These are phyloP conservation scores for Ogataea henricii DNA, from an alignment of 805 yeast genomes.

Conservation along the genomic window DNA sequence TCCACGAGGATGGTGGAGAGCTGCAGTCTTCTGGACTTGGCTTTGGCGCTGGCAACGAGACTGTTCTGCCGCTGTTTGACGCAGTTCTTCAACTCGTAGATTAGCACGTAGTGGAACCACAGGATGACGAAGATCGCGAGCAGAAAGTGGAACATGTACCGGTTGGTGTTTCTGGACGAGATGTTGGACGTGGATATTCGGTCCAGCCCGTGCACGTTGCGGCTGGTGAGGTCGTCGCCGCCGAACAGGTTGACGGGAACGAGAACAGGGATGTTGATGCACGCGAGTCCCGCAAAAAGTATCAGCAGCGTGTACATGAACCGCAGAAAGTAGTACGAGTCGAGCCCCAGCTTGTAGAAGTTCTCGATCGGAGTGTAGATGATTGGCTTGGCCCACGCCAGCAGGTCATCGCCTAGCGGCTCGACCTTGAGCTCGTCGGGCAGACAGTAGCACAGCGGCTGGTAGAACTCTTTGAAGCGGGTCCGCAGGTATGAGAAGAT, in stretches of 20 bases:
- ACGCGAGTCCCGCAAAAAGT: constrained; percentile 54
- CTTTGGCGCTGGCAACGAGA: constrained; percentile 32
- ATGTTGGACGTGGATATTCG: constrained; percentile 71
- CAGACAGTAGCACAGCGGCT: constrained; percentile 51
- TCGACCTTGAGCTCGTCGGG: constrained; percentile 42
- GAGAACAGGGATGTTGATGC: constrained; percentile 57
- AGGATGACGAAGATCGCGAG: constrained; percentile 56
- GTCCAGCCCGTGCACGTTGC: constrained; percentile 54
- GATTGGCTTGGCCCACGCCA: constrained; percentile 56
- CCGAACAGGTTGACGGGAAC: constrained; percentile 64
- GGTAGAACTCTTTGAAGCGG: constrained; percentile 48
- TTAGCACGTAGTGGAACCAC: constrained; percentile 57
- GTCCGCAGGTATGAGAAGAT: constrained; percentile 42
- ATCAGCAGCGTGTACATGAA: constrained; percentile 53
- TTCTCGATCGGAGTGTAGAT: constrained; percentile 40
- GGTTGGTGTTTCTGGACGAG: constrained; percentile 48
- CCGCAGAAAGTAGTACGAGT: constrained; percentile 72
- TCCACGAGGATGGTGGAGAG: constrained; percentile 39
- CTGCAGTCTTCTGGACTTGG: constrained; percentile 23
- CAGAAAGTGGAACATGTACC: constrained; percentile 63
- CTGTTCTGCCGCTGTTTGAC: constrained; percentile 49
- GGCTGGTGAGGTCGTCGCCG: constrained; percentile 18
- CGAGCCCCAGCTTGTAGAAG: constrained; percentile 61
- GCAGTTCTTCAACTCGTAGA: constrained; percentile 56
- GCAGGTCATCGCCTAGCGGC: constrained; percentile 43